phyloP scores from a whole-genome alignment of 108 stramenopile genomes.

The Cyclotella cryptica region DNA sequence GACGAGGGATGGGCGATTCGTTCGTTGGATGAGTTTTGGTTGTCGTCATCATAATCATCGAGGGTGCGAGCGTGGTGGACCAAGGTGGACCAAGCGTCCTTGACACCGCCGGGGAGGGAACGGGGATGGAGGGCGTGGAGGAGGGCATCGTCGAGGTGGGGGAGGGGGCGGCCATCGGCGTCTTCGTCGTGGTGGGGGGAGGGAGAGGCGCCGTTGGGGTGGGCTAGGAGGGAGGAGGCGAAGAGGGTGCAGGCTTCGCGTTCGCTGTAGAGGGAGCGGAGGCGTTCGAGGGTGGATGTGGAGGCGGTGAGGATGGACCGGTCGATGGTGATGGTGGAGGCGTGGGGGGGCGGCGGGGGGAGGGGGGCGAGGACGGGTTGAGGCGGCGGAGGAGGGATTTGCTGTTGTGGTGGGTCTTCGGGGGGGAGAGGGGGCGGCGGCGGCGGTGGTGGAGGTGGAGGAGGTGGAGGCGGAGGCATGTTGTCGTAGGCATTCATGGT shows the following conservation, averaged over 20 bases:
- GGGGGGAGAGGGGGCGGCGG: conserved; percentile 27
- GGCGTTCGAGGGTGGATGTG: conserved; percentile 56
- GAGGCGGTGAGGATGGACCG: conserved; percentile 8
- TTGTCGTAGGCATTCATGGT: conserved; percentile 2
- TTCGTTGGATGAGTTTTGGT: too few species aligned
- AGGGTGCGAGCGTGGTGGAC: conserved; percentile 32
- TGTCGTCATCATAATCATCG: conserved; percentile 24
- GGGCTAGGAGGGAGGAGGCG: conserved; percentile 61
- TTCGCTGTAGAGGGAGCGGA: conserved; percentile 71
- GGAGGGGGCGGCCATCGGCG: background rate
- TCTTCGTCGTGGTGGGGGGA: conserved; percentile 5
- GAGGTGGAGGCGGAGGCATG: conserved; percentile 20
- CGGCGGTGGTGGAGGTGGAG: conserved; percentile 22
- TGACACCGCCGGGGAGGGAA: conserved; percentile 67
- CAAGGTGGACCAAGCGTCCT: conserved; percentile 71
- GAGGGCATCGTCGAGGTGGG: conserved; percentile 14
- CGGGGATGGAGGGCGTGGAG: conserved; percentile 46
- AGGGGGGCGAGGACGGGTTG: conserved; percentile 8
- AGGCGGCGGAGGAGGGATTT: conserved; percentile 35
- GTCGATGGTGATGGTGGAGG: background rate
- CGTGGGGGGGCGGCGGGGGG: background rate
- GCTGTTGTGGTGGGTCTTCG: background rate
- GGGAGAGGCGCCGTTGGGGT: conserved; percentile 38
- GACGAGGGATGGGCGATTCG: conserved; percentile 17
- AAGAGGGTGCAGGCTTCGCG: conserved; percentile 70